Conservation (phyloP, 139 green algal genomes). For the Chlorella sp. region DNA sequence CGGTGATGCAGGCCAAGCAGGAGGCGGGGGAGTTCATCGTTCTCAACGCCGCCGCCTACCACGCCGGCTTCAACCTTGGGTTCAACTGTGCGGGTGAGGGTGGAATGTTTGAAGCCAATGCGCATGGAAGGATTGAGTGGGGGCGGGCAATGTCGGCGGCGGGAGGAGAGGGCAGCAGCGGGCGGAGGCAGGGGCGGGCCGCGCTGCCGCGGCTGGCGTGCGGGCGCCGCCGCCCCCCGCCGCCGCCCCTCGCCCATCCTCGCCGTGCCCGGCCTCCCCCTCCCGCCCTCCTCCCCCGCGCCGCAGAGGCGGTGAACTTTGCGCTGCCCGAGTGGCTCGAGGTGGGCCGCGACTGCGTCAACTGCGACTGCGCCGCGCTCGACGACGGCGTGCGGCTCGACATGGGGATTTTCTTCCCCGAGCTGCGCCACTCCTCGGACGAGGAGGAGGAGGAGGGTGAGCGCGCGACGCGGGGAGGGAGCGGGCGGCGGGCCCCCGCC, state of each 20-base stretch:
- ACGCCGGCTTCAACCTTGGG: conserved; percentile 76
- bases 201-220: background rate
- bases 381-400: conserved; percentile 38
- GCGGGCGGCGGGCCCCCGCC: background rate
- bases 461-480: background rate
- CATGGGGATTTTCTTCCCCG: conserved; percentile 44
- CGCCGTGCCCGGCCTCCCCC: too few species aligned
- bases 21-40: conserved; percentile 81
- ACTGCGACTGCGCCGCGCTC: conserved; percentile 57
- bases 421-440: conserved; percentile 4
- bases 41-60: conserved; percentile 70
- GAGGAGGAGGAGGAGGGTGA: background rate
- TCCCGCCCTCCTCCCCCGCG: background rate
- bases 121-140: too few species aligned
- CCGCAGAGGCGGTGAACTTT: conserved; percentile 79
- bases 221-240: background rate
- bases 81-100: conserved; percentile 67
- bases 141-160: too few species aligned
- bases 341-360: conserved; percentile 42
- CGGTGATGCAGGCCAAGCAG: conserved; percentile 53
- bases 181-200: background rate
- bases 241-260: background rate
- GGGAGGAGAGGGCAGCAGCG: too few species aligned
- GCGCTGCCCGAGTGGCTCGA: conserved; percentile 67
- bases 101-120: too few species aligned